Evolutionary conservation across 1,284 basidiomycete species (phyloP).

Genomic region (Mixia osmundae): DNA sequence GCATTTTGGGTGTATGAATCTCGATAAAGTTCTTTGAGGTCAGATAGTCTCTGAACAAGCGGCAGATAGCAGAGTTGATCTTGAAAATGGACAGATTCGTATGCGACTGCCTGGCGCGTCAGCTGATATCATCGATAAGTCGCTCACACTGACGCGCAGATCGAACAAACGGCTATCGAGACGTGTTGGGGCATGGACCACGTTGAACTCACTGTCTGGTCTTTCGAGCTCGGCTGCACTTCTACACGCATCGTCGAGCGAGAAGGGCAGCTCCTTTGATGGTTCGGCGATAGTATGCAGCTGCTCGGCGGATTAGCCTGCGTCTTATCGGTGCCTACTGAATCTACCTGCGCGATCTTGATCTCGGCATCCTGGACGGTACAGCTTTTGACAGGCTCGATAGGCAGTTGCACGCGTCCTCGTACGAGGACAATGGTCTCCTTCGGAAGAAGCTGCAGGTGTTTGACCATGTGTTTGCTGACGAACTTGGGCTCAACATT

Average conservation of each 20-base stretch:
- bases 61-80: slow-evolving; percentile 65
- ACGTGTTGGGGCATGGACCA: slow-evolving; percentile 67
- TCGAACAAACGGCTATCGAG: slow-evolving; percentile 90
- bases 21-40: slow-evolving; percentile 57
- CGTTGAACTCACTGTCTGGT: slow-evolving; percentile 25
- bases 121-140: too few species aligned
- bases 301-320: slow-evolving; percentile 24
- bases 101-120: slow-evolving; percentile 36
- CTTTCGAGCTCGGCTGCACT: slow-evolving; percentile 51
- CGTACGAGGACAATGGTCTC: slow-evolving; percentile 88
- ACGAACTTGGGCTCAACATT: slow-evolving; percentile 52
- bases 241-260: slow-evolving; percentile 74
- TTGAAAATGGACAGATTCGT: slow-evolving; percentile 94
- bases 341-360: slow-evolving; percentile 47
- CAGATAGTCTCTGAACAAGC: slow-evolving; percentile 71
- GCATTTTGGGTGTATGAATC: slow-evolving; percentile 93
- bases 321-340: slow-evolving; percentile 1
- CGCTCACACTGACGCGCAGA: slow-evolving; percentile 39
- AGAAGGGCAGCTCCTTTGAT: slow-evolving; percentile 50
- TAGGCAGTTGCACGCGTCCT: slow-evolving; percentile 53
- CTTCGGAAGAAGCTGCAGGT: slow-evolving; percentile 48
- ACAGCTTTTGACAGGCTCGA: slow-evolving; percentile 72
- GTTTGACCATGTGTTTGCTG: slow-evolving; percentile 96
- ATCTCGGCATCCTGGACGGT: slow-evolving; percentile 74
- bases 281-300: slow-evolving; percentile 62